Evolutionary conservation across 2,329 filamentous ascomycete genomes (phyloP).

Genomic region (Ascosphaera acerosa): DNA sequence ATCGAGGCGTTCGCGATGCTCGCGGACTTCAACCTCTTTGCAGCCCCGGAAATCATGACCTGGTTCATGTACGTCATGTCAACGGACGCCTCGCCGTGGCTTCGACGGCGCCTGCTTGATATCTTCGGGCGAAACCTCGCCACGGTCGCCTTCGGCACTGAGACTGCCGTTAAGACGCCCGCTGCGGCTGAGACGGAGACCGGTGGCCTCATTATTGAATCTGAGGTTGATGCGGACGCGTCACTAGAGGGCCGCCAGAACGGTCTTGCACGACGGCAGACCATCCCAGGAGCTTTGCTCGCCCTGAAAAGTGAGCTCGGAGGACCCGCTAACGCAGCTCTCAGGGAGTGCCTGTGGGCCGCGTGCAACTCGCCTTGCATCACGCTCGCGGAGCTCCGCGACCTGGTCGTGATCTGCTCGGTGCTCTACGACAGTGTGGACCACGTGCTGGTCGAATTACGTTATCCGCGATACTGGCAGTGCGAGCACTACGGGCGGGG

Average conservation of each 20-base stretch:
- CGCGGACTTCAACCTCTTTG: slow-evolving; percentile 28
- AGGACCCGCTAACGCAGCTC: slow-evolving; percentile 15
- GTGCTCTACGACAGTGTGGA: slow-evolving; percentile 29
- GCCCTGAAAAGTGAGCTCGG: slow-evolving; percentile 29
- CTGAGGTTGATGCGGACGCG: slow-evolving; percentile 16
- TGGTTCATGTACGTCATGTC: slow-evolving; percentile 32
- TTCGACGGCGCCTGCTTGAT: slow-evolving; percentile 27
- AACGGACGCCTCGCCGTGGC: slow-evolving; percentile 30
- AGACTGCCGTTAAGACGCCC: slow-evolving; percentile 11
- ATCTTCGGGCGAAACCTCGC: slow-evolving; percentile 31
- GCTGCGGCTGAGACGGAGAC: slow-evolving; percentile 8
- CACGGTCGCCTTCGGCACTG: slow-evolving; percentile 31
- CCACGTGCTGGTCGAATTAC: slow-evolving; percentile 24
- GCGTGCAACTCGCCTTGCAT: slow-evolving; percentile 28
- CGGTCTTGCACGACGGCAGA: slow-evolving; percentile 28
- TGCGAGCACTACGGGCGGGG: slow-evolving; percentile 26
- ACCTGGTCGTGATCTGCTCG: slow-evolving; percentile 31
- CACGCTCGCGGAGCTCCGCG: slow-evolving; percentile 27
- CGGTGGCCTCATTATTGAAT: slow-evolving; percentile 30
- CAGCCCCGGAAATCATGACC: slow-evolving; percentile 24
- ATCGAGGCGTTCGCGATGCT: slow-evolving; percentile 33
- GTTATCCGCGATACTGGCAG: slow-evolving; percentile 32
- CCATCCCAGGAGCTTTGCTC: slow-evolving; percentile 30
- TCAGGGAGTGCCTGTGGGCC: slow-evolving; percentile 30
- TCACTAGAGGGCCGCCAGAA: slow-evolving; percentile 26